Conservation (phyloP, 306 rosid genomes). For the Gleditsia sinensis region DNA sequence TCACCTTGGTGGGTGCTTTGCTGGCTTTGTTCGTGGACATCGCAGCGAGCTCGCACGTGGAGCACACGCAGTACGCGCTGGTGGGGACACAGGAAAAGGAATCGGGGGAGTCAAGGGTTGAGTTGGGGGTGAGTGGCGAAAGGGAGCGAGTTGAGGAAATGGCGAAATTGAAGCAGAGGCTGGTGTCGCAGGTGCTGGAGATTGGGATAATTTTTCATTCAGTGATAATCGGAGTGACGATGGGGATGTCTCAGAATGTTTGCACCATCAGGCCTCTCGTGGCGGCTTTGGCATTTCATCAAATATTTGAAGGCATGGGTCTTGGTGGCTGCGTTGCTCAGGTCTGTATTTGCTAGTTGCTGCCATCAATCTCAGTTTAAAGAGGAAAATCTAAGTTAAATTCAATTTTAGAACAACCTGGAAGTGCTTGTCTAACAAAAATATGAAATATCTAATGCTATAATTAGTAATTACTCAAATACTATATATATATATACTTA, state of each 20-base stretch:
- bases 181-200: constrained; percentile 86
- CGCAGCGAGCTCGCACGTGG: constrained; percentile 77
- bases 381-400: too few species aligned
- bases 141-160: constrained; percentile 38
- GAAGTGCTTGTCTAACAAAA: too few species aligned
- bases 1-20: constrained; percentile 69
- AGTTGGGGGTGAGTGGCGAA: constrained; percentile 33
- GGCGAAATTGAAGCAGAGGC: constrained; percentile 65
- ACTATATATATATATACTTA: too few species aligned
- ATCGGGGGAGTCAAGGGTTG: constrained; percentile 5
- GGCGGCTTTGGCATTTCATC: constrained; percentile 90
- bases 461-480: too few species aligned
- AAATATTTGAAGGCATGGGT: constrained; percentile 95
- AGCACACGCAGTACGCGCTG: constrained; percentile 59
- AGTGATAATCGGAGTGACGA: constrained; percentile 81
- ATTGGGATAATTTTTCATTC: constrained; percentile 95
- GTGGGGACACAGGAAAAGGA: constrained; percentile 47
- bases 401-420: too few species aligned
- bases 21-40: constrained; percentile 76
- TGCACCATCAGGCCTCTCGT: constrained; percentile 90
- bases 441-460: too few species aligned
- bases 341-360: constrained; percentile 31
- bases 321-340: constrained; percentile 98
- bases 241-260: constrained; percentile 97
- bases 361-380: background rate